Conservation (phyloP, 805 yeast species). For the Wickerhamomyces chambardii region DNA sequence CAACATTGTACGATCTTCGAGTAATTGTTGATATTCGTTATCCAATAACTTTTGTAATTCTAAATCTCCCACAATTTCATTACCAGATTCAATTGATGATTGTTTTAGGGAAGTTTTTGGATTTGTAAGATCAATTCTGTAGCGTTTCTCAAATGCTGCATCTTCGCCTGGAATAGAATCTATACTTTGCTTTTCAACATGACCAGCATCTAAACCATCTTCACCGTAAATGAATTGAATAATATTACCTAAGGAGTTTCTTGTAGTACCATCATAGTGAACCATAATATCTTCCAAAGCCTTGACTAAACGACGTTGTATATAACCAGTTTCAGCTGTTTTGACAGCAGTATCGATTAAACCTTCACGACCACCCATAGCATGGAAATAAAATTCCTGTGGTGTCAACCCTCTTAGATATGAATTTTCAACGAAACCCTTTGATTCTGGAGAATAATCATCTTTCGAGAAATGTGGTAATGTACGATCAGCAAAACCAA, state of each 20-base stretch:
- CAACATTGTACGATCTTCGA: slow-evolving; percentile 68
- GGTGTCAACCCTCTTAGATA: slow-evolving; percentile 97
- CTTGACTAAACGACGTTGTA: slow-evolving; percentile 95
- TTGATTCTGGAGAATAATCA: slow-evolving; percentile 97
- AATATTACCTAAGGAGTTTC: slow-evolving; percentile 95
- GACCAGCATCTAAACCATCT: slow-evolving; percentile 98
- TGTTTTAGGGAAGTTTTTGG: slow-evolving; percentile 56
- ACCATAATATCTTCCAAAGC: slow-evolving; percentile 97
- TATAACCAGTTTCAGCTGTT: slow-evolving; percentile 98
- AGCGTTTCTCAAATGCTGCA: slow-evolving; percentile 71
- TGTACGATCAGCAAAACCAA: slow-evolving; percentile 93
- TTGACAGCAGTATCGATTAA: slow-evolving; percentile 98
- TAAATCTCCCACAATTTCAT: slow-evolving; percentile 84
- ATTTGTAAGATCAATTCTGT: slow-evolving; percentile 80
- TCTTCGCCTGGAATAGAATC: slow-evolving; percentile 95
- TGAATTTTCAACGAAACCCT: slow-evolving; percentile 96
- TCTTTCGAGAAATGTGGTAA: slow-evolving; percentile 97
- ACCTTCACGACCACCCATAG: slow-evolving; percentile 99
- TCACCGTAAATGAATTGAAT: slow-evolving; percentile 97
- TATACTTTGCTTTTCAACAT: slow-evolving; percentile 91
- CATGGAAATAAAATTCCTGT: slow-evolving; percentile 98
- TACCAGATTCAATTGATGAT: slow-evolving; percentile 76
- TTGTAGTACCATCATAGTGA: slow-evolving; percentile 95
- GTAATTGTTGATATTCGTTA: slow-evolving; percentile 72
- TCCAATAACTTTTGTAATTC: slow-evolving; percentile 76